phyloP scores from a whole-genome alignment of 768 basidiomycete species.

The Daedaleopsis nitida region DNA sequence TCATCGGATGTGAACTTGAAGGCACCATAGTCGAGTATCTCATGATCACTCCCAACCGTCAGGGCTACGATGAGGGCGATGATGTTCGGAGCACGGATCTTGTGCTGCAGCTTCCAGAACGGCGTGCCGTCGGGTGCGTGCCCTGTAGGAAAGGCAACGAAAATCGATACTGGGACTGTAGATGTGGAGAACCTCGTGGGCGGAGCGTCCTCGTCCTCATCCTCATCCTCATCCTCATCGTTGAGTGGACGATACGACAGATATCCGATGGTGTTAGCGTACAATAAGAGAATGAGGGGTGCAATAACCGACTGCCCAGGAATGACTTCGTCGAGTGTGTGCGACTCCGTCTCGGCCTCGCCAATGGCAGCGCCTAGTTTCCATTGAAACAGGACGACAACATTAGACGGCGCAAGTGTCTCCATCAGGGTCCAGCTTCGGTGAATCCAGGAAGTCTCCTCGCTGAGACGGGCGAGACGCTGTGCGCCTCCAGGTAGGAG shows the following conservation, averaged over 20 bases:
- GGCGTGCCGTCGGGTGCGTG: neutral
- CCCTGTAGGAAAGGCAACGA: neutral
- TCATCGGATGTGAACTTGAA: neutral
- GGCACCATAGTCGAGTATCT: neutral
- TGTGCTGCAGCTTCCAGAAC: neutral
- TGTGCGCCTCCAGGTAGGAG: slow-evolving; percentile 12
- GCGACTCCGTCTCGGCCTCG: neutral
- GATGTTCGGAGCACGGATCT: slow-evolving; percentile 3
- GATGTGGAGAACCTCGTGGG: neutral
- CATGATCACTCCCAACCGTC: neutral
- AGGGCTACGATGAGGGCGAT: slow-evolving; percentile 2
- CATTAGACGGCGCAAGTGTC: slow-evolving; percentile 5
- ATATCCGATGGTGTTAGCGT: neutral
- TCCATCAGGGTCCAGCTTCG: slow-evolving; percentile 18
- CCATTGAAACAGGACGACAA: neutral
- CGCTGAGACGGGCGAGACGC: slow-evolving; percentile 10
- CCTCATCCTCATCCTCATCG: neutral
- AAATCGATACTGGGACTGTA: neutral
- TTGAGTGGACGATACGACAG: neutral
- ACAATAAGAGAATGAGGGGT: neutral
- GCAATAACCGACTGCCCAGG: slow-evolving; percentile 5
- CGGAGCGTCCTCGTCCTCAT: neutral
- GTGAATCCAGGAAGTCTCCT: slow-evolving; percentile 19
- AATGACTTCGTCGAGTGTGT: slow-evolving; percentile 3
- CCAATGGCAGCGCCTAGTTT: neutral